Conservation (phyloP, 148 eudicot genomes). For the Arctostaphylos glauca region DNA sequence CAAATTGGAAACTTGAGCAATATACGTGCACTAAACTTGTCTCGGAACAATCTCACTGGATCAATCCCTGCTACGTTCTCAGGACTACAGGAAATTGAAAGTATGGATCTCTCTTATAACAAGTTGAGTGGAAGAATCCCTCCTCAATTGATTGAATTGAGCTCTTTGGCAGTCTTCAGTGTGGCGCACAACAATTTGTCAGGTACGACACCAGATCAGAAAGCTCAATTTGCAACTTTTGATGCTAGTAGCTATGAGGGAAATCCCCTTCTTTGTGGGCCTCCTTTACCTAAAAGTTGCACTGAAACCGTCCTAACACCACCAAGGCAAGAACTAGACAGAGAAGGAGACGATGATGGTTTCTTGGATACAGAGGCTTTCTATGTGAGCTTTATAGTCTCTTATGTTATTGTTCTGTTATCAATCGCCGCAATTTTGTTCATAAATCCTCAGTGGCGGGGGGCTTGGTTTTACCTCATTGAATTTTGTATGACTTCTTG, state of each 20-base stretch:
- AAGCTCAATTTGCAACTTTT: slow-evolving; percentile 8
- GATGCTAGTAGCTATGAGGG: not conserved
- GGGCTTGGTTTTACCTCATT: not conserved
- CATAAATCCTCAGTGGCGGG: slow-evolving; percentile 11
- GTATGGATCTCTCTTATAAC: slow-evolving; percentile 8
- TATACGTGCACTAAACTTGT: not conserved
- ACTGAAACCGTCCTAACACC: not conserved
- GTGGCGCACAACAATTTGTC: slow-evolving; percentile 1
- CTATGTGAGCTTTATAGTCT: not conserved
- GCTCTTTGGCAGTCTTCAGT: not conserved
- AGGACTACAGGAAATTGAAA: not conserved
- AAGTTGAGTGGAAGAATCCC: not conserved
- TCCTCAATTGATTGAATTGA: not conserved
- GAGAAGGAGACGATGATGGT: not conserved
- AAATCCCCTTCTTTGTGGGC: slow-evolving; percentile 14
- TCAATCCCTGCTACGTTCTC: slow-evolving; percentile 1
- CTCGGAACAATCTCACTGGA: not conserved
- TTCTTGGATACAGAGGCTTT: not conserved
- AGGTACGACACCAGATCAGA: not conserved
- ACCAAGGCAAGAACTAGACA: not conserved
- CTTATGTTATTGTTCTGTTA: not conserved
- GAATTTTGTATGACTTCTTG: not conserved
- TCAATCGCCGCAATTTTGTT: not conserved
- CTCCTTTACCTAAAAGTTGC: not conserved
- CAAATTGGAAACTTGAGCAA: not conserved